A percentile compares a stretch with the other conserved stretches of the same genome.
These are phyloP conservation scores for Chlorella sp. DNA, from an alignment of 139 green algal species.

Conservation along the genomic window DNA sequence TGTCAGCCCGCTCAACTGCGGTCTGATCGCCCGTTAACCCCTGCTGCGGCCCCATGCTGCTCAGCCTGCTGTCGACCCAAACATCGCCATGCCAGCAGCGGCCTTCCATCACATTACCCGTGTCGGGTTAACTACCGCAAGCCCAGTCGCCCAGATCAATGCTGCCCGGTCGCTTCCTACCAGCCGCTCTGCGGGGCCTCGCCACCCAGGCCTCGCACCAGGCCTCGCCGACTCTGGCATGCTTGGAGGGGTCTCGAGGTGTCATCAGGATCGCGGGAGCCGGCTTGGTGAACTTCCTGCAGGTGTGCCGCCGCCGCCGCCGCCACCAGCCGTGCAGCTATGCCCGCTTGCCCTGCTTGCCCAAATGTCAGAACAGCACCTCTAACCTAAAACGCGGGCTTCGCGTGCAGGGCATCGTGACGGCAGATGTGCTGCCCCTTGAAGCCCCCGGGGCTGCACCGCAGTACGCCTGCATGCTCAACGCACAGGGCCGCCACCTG, in stretches of 20 bases:
- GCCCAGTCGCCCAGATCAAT: no score
- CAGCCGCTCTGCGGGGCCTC: background rate
- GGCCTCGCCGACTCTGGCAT: background rate
- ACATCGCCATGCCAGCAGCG: no score
- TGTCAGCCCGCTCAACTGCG: no score
- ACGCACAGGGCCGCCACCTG: constrained; percentile 76
- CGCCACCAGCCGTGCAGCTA: background rate
- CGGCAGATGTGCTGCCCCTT: constrained; percentile 66
- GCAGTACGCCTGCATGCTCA: constrained; percentile 75
- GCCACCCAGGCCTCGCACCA: background rate
- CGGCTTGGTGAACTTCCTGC: constrained; percentile 56
- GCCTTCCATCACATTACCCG: no score
- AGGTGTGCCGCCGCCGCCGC: constrained; percentile 34
- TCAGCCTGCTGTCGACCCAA: no score
- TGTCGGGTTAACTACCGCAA: no score
- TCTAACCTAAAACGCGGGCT: no score
- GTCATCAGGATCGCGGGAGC: constrained; percentile 49
- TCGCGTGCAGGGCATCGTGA: constrained; percentile 47
- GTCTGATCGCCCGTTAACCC: no score
- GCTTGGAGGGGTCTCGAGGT: constrained; percentile 26
- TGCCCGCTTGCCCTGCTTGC: background rate
- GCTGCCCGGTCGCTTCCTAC: background rate
- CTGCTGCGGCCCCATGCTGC: no score
- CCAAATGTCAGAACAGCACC: no score
- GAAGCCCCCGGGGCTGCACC: constrained; percentile 27